Evolutionary conservation across 495 filamentous ascomycete species (phyloP).

Genomic region (Margaritispora aquatica): DNA sequence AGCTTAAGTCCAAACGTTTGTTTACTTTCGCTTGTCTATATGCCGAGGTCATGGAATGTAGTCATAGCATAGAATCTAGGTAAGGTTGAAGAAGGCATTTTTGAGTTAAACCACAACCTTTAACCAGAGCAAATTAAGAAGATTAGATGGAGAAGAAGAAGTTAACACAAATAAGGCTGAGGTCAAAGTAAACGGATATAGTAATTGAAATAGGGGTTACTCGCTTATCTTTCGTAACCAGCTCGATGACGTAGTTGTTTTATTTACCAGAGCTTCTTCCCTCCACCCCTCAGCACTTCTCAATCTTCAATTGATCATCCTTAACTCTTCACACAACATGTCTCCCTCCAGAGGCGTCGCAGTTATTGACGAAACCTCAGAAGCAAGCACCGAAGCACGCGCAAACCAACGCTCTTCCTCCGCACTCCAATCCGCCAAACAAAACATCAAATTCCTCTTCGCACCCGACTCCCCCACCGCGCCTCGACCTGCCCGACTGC

Average conservation of each 20-base stretch:
- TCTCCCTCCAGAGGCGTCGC: conserved; percentile 19
- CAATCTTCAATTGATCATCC: not conserved
- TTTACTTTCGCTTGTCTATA: too few relatives aligned
- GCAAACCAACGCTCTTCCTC: conserved; percentile 17
- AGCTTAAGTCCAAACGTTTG: too few relatives aligned
- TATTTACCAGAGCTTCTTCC: not conserved
- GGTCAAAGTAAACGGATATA: not conserved
- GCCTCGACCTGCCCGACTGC: conserved; percentile 24
- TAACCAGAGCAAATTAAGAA: too few relatives aligned
- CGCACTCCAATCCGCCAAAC: conserved; percentile 17
- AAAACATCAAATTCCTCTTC: conserved; percentile 23
- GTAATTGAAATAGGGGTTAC: not conserved
- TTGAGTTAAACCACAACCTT: too few relatives aligned
- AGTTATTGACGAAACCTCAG: not conserved
- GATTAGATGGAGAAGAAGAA: too few relatives aligned
- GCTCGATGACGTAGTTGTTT: not conserved
- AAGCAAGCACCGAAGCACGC: conserved; percentile 13
- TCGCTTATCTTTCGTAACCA: not conserved
- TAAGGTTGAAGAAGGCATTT: too few relatives aligned
- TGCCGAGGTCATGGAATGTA: too few relatives aligned
- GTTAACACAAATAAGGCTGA: too few relatives aligned
- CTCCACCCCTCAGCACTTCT: not conserved
- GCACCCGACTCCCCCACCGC: conserved; percentile 16
- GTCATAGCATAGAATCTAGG: too few relatives aligned
- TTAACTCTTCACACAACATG: not conserved